phyloP scores from a whole-genome alignment of 768 basidiomycete species.

The Suillus ampliporus region DNA sequence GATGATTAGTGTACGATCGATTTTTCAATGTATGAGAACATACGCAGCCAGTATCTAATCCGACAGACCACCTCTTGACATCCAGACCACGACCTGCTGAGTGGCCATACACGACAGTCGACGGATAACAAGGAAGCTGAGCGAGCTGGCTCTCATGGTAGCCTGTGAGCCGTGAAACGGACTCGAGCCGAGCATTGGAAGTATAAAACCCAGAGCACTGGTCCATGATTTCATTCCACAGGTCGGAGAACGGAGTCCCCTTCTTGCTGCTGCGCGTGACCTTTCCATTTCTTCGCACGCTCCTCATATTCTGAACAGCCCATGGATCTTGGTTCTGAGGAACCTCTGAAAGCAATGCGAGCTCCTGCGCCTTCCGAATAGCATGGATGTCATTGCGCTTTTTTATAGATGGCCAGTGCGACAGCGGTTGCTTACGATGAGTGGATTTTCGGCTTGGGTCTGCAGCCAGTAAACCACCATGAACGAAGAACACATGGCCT shows the following conservation, averaged over 20 bases:
- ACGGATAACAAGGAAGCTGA: conserved; percentile 64
- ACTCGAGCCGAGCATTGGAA: not conserved
- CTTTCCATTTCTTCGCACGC: not conserved
- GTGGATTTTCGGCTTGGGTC: conserved; percentile 63
- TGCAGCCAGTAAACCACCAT: conserved; percentile 80
- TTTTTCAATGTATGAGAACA: conserved; percentile 30
- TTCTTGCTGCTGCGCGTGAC: conserved; percentile 36
- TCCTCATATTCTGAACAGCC: conserved; percentile 50
- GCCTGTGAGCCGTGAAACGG: not conserved
- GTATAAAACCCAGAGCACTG: conserved; percentile 56
- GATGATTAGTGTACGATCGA: not conserved
- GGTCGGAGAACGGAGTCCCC: conserved; percentile 75
- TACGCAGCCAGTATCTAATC: conserved; percentile 84
- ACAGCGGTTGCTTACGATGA: conserved; percentile 71
- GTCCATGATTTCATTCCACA: conserved; percentile 74
- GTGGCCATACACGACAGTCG: conserved; percentile 82
- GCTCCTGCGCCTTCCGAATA: conserved; percentile 68
- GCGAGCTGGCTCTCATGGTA: conserved; percentile 21
- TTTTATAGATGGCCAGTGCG: conserved; percentile 54
- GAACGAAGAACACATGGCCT: conserved; percentile 78
- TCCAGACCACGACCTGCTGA: conserved; percentile 81
- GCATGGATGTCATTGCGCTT: conserved; percentile 25
- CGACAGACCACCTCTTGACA: conserved; percentile 81
- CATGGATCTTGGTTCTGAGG: conserved; percentile 82
- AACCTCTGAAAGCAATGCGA: conserved; percentile 63